Evolutionary conservation across 2,329 filamentous ascomycete genomes (phyloP), one percentile per base, ranked within the genome.

Genomic region (Scortechinia acanthostroma): DNA sequence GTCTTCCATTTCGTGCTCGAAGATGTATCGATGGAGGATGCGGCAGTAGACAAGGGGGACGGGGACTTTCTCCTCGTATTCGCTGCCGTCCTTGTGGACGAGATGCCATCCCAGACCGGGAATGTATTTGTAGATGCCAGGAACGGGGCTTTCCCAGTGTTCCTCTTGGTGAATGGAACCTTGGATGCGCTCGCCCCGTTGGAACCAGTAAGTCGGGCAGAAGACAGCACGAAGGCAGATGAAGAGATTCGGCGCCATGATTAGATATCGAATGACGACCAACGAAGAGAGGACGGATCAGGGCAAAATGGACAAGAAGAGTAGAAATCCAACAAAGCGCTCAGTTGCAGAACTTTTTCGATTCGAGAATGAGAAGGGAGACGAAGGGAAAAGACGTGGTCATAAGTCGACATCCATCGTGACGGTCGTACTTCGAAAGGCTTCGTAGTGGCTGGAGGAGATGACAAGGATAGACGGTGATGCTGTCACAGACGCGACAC

Each of bases 181-280:
- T 20, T 66, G 59, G 44, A 61, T 54, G 45, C 59, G 59, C 25
- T 65, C 58, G 30, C 58, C 57, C 17, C 55, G 61, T 28, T 64
- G 59, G 51, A 73, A 73, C 70, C 70, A 73, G 59, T 71, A 70
- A 48, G 62, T 57, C 4, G 70, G 70, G 45, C 64, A 66, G 55
- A 71, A 69, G 40, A 68, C 56, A 44, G 61, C 66, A 46, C 70
- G 68, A n/a, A 69, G 61, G 43, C 67, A 70, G 53, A 73, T 53
- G 46, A 71, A 69, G 43, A 72, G 64, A 52, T 74, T 74, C 49
- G 70, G 70, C 35, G 70, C 65, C 70, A 74, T 74, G 48, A 33
- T 43, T n/a, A n/a, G n/a, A n/a, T n/a, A n/a, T n/a, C n/a, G 46
- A 51, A 42, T 46, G 22, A 22, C 21, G 21, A 44, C 47, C 13